These are phyloP conservation scores for Daedaleopsis nitida DNA, from an alignment of 768 basidiomycete genomes.

Conservation along the genomic window DNA sequence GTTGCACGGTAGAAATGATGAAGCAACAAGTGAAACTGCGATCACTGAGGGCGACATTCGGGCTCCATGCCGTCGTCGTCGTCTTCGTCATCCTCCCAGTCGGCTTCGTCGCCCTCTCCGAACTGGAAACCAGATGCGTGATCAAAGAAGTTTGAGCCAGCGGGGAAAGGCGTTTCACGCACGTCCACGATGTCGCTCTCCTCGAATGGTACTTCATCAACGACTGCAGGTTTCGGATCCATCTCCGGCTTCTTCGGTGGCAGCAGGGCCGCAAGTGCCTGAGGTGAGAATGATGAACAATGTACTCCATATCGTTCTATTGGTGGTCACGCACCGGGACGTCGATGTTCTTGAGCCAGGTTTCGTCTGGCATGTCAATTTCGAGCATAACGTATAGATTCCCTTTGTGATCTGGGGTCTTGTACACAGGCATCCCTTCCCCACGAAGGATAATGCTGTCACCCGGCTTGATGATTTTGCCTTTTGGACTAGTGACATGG, in stretches of 20 bases:
- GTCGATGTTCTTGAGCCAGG: slow-evolving; percentile 75
- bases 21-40: background rate
- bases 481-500: slow-evolving; percentile 69
- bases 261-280: slow-evolving; percentile 66
- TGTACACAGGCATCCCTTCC: slow-evolving; percentile 89
- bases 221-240: slow-evolving; percentile 68
- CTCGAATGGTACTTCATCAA: slow-evolving; percentile 73
- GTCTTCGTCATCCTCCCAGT: slow-evolving; percentile 71
- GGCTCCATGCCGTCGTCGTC: slow-evolving; percentile 52
- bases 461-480: slow-evolving; percentile 74
- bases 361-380: slow-evolving; percentile 83
- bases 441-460: slow-evolving; percentile 75
- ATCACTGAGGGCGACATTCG: slow-evolving; percentile 20
- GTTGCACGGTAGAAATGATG: background rate
- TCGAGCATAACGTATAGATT: slow-evolving; percentile 82
- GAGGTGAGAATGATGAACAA: background rate
- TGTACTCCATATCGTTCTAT: background rate
- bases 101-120: slow-evolving; percentile 64
- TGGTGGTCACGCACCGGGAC: slow-evolving; percentile 43
- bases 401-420: slow-evolving; percentile 66
- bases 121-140: slow-evolving; percentile 65
- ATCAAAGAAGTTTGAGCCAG: slow-evolving; percentile 78
- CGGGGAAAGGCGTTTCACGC: slow-evolving; percentile 77
- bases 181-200: slow-evolving; percentile 81
- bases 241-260: slow-evolving; percentile 79